Evolutionary conservation across 306 rosid species (phyloP), one percentile per base, ranked within the genome.

Genomic region (Sindora glabra): DNA sequence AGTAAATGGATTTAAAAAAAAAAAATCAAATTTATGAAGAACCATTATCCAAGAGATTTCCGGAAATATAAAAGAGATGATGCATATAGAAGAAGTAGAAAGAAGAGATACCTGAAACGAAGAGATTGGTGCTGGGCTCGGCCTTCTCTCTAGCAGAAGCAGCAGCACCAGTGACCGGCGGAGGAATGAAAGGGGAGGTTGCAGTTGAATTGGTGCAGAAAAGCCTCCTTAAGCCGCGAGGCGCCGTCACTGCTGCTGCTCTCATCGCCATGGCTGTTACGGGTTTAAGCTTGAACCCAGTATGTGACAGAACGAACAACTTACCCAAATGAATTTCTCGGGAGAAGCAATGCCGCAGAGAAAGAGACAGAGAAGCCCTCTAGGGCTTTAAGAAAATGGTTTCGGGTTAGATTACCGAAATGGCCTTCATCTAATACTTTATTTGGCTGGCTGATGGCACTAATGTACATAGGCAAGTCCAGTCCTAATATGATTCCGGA

Each of bases 61-160:
- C 29, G 36, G 14, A 10, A 23, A 30, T 40, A 9, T 19, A 14
- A 54, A 39, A 56, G 32, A 21, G 21, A 16, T 2, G 11, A 47
- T 24, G 10, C 30, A 10, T 0, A 19, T 33, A 5, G 26, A 6
- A 29, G 32, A 36, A 60, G 54, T 14, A 40, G 40, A 48, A 18
- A 16, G 10, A 18, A 25, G 14, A 44, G 45, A n/a, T 15, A 79
- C 97, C 95, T 8, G 97, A 89, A 72, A 89, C 95, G 73, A 89
- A 89, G 81, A 89, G 97, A 65, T 81, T 89, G 74, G 87, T 72
- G 71, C 64, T 81, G 45, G 97, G 97, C 3, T 86, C 92, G n/a
- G 89, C 82, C 80, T 21, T 45, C 62, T 78, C 80, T 10, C 92
- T 79, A 38, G 71, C 70, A 56, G 73, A 48, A n/a, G n/a, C n/a